Evolutionary conservation across 129 eudicot species (phyloP).

Genomic region (Lactuca sativa): DNA sequence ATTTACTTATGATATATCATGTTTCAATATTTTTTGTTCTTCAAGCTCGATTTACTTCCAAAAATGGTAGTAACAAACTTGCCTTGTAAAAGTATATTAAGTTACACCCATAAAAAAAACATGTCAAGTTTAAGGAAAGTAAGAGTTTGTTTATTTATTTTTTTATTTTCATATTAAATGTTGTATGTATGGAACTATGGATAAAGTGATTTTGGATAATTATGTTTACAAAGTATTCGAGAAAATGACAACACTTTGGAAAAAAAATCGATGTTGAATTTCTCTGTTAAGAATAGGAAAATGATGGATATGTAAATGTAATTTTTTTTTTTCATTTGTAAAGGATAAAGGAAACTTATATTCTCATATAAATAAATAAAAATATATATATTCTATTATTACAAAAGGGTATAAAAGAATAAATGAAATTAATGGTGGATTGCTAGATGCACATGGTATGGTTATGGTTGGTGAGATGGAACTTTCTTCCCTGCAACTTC

Average conservation of each 20-base stretch:
- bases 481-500: conserved; percentile 31
- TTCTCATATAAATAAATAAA: not conserved
- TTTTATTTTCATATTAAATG: no score
- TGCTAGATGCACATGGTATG: conserved; percentile 33
- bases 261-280: not conserved
- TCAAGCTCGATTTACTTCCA: not conserved
- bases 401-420: not conserved
- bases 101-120: not conserved
- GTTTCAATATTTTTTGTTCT: not conserved
- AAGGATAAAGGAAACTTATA: not conserved
- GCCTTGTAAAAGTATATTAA: conserved; percentile 1
- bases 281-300: not conserved
- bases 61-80: conserved; percentile 4
- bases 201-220: not conserved
- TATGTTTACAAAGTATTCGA: not conserved
- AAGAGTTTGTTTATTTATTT: not conserved
- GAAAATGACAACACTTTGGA: not conserved
- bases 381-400: not conserved
- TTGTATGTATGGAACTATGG: no score
- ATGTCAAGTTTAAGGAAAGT: conserved; percentile 3
- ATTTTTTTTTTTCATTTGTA: not conserved
- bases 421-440: conserved; percentile 22
- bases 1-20: not conserved
- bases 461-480: conserved; percentile 35
- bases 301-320: not conserved